A percentile compares a stretch with the other conserved stretches of the same genome.
Evolutionary conservation across 768 basidiomycete genomes (phyloP).

Genomic region (Tephrocybe sp.): DNA sequence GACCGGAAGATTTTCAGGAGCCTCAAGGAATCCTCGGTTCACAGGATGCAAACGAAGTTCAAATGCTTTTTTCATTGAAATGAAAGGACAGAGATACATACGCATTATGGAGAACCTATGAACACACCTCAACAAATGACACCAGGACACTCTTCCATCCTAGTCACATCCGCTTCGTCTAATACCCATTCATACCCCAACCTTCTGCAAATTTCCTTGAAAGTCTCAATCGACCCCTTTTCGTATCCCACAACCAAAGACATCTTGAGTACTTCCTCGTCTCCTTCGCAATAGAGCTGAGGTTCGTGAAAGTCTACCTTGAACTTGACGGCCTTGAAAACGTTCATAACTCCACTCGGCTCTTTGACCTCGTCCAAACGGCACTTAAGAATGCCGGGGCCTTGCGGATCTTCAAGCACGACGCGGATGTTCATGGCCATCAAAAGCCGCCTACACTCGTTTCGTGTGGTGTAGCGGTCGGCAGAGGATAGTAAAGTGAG

Average conservation of each 20-base stretch:
- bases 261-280: constrained; percentile 46
- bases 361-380: constrained; percentile 67
- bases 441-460: constrained; percentile 73
- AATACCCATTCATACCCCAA: constrained; percentile 72
- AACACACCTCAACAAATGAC: not conserved
- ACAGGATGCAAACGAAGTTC: too few species aligned
- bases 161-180: constrained; percentile 27
- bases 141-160: not conserved
- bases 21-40: too few species aligned
- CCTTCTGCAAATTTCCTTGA: constrained; percentile 71
- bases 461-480: constrained; percentile 63
- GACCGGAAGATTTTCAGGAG: too few species aligned
- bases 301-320: constrained; percentile 70
- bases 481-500: constrained; percentile 58
- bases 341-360: constrained; percentile 47
- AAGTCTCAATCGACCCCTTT: constrained; percentile 82
- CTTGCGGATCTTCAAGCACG: constrained; percentile 61
- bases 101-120: not conserved
- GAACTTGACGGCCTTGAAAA: constrained; percentile 76
- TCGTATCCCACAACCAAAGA: constrained; percentile 74
- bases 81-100: not conserved
- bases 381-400: constrained; percentile 73
- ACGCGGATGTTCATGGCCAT: constrained; percentile 71
- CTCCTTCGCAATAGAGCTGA: constrained; percentile 30
- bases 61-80: too few species aligned